phyloP scores from a whole-genome alignment of 2,329 filamentous ascomycete species.

The Trichoderma gracile region DNA sequence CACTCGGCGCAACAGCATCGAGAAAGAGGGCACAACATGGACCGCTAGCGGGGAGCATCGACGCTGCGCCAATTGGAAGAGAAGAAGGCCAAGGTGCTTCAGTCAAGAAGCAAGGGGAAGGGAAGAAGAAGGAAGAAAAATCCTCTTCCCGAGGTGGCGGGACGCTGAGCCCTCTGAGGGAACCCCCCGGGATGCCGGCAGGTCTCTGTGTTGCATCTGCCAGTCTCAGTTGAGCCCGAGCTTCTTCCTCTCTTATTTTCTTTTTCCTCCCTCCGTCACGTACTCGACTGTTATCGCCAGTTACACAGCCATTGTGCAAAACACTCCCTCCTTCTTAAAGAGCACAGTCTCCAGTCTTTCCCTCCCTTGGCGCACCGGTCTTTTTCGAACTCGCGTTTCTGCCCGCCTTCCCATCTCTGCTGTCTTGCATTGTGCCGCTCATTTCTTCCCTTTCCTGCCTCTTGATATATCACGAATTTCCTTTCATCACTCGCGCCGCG shows the following conservation, averaged over 20 bases:
- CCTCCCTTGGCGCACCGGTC: slow-evolving; percentile 11
- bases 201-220: slow-evolving; percentile 19
- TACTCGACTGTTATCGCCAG: slow-evolving; percentile 16
- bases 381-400: slow-evolving; percentile 11
- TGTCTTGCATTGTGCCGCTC: slow-evolving; percentile 22
- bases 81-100: background rate
- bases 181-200: slow-evolving; percentile 14
- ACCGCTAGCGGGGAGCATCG: background rate
- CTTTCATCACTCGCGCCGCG: background rate
- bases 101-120: background rate
- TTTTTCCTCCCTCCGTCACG: slow-evolving; percentile 1
- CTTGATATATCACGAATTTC: slow-evolving; percentile 5
- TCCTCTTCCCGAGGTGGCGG: slow-evolving; percentile 13
- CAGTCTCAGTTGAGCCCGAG: slow-evolving; percentile 20
- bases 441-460: slow-evolving; percentile 16
- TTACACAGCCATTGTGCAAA: slow-evolving; percentile 14
- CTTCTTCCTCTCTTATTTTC: slow-evolving; percentile 1
- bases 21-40: slow-evolving; percentile 1
- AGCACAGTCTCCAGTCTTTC: slow-evolving; percentile 7
- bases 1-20: background rate
- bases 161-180: background rate
- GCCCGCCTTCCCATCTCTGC: slow-evolving; percentile 2
- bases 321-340: slow-evolving; percentile 14
- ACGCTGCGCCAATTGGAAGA: background rate
- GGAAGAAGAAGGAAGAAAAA: background rate